These are phyloP conservation scores for Phaeomoniella chlamydospora DNA, from an alignment of 2,329 filamentous ascomycete species.

Conservation along the genomic window DNA sequence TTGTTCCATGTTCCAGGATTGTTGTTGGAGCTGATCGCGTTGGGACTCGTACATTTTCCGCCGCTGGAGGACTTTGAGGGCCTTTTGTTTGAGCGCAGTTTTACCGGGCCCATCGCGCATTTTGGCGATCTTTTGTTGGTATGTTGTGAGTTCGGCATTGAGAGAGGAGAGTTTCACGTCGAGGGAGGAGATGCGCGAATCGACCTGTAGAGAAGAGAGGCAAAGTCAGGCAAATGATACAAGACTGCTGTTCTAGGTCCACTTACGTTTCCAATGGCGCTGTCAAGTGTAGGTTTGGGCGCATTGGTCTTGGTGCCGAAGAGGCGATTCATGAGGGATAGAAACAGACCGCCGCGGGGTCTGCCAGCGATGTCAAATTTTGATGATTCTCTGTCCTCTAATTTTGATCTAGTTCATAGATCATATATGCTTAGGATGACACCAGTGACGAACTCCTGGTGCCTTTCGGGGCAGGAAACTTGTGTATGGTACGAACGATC, in stretches of 20 bases:
- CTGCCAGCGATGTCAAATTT: too few species aligned
- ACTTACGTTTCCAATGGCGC: constrained; percentile 65
- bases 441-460: too few species aligned
- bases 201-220: constrained; percentile 43
- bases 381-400: too few species aligned
- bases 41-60: constrained; percentile 90
- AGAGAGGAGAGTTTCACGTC: constrained; percentile 90
- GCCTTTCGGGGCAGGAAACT: too few species aligned
- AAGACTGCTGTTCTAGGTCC: constrained; percentile 1
- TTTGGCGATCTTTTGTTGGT: constrained; percentile 74
- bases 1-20: constrained; percentile 99
- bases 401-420: too few species aligned
- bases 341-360: too few species aligned
- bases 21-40: constrained; percentile 82
- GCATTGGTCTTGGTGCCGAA: constrained; percentile 79
- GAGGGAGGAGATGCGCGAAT: constrained; percentile 68
- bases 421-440: too few species aligned
- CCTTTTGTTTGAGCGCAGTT: constrained; percentile 81
- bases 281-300: constrained; percentile 77
- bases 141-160: constrained; percentile 76
- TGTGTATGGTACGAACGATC: too few species aligned
- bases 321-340: constrained; percentile 85
- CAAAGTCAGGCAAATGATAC: constrained; percentile 7
- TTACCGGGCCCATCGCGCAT: constrained; percentile 96
- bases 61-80: constrained; percentile 82